Evolutionary conservation across 768 basidiomycete species (phyloP).

Genomic region (Trametes meyenii): DNA sequence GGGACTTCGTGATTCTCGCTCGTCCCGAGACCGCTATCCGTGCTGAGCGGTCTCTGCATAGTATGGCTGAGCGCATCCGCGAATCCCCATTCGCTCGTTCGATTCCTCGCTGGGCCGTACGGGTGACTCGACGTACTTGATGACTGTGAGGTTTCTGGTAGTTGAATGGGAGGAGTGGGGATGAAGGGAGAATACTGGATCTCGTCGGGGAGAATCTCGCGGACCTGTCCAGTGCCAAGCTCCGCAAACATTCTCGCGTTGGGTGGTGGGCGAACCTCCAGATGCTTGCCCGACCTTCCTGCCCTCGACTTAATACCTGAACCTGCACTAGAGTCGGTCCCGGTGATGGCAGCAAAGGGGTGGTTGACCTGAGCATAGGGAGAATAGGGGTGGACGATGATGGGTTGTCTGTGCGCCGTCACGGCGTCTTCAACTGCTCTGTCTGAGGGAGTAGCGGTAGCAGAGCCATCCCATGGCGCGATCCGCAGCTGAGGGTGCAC

Average conservation of each 20-base stretch:
- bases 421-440: conserved; percentile 16
- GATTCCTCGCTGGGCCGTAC: conserved; percentile 39
- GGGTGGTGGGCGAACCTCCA: conserved; percentile 9
- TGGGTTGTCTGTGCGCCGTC: conserved; percentile 28
- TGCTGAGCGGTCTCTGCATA: conserved; percentile 37
- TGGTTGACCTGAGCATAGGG: conserved; percentile 28
- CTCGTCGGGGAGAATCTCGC: conserved; percentile 34
- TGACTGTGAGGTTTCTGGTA: conserved; percentile 30
- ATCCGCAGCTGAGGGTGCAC: conserved; percentile 3
- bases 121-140: conserved; percentile 26
- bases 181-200: conserved; percentile 35
- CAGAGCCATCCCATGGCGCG: not conserved
- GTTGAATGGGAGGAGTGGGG: conserved; percentile 15
- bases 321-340: not conserved
- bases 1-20: conserved; percentile 38
- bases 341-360: conserved; percentile 25
- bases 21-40: conserved; percentile 51
- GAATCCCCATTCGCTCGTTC: conserved; percentile 51
- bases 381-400: conserved; percentile 31
- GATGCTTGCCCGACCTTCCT: not conserved
- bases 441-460: conserved; percentile 10
- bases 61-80: conserved; percentile 62
- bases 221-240: conserved; percentile 33
- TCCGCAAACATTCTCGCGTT: conserved; percentile 32
- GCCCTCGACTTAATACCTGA: not conserved